Evolutionary conservation across 164 flowering plant genomes (phyloP).

Genomic region (Umbellularia californica): DNA sequence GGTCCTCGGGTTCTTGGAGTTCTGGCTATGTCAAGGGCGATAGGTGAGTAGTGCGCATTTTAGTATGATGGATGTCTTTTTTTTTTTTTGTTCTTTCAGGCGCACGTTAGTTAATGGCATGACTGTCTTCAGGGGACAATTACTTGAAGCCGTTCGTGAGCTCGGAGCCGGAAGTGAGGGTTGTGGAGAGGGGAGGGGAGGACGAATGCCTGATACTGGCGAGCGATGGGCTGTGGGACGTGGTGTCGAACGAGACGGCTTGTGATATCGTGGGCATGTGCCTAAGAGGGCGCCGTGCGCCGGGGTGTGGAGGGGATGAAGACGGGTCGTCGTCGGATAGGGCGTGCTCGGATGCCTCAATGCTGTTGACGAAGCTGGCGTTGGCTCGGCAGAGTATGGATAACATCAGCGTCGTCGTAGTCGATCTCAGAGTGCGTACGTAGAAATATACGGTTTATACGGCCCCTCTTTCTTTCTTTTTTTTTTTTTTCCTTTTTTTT

Average conservation of each 20-base stretch:
- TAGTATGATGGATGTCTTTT: background rate
- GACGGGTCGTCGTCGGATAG: constrained; percentile 35
- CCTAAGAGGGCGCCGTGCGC: constrained; percentile 27
- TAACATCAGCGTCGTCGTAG: constrained; percentile 71
- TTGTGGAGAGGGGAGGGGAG: constrained; percentile 40
- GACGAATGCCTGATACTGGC: constrained; percentile 70
- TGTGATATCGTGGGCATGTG: constrained; percentile 70
- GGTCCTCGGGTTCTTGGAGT: constrained; percentile 79
- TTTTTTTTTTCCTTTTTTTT: background rate
- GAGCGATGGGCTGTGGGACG: constrained; percentile 82
- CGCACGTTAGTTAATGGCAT: no score
- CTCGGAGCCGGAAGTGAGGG: constrained; percentile 59
- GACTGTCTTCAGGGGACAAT: constrained; percentile 33
- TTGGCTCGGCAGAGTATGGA: constrained; percentile 62
- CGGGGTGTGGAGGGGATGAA: constrained; percentile 14
- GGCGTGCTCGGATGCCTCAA: constrained; percentile 61
- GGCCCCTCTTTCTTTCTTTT: background rate
- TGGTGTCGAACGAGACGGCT: constrained; percentile 57
- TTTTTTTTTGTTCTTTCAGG: no score
- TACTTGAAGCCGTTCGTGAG: constrained; percentile 66
- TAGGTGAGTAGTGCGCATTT: constrained; percentile 30
- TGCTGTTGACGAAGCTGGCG: constrained; percentile 68
- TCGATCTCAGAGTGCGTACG: constrained; percentile 41
- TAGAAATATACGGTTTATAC: background rate
- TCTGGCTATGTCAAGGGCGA: constrained; percentile 88